A percentile compares a stretch with the other conserved stretches of the same genome.
These are phyloP conservation scores for Euphorbia pulcherrima DNA, from an alignment of 345 rosid species.

Conservation along the genomic window DNA sequence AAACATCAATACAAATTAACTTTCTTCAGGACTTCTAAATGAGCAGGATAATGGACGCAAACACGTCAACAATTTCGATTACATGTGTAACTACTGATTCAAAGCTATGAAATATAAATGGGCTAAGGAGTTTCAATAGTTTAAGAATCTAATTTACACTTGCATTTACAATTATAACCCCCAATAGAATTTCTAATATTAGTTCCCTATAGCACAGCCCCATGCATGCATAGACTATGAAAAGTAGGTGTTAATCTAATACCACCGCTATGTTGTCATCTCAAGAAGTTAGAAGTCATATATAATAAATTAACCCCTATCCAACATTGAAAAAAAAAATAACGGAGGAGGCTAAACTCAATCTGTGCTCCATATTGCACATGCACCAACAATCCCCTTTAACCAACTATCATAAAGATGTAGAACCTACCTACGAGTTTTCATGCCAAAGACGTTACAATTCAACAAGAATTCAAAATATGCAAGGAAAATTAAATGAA, in stretches of 20 bases:
- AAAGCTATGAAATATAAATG: background rate
- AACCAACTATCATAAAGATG: background rate
- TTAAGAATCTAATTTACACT: background rate
- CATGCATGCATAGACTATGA: background rate
- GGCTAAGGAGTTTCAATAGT: background rate
- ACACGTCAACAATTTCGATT: too few species aligned
- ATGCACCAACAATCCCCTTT: background rate
- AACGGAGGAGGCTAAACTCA: too few species aligned
- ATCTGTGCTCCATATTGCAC: too few species aligned
- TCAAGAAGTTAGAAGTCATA: too few species aligned
- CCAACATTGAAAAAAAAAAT: too few species aligned
- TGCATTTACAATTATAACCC: background rate
- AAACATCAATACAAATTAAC: too few species aligned
- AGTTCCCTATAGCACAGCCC: background rate
- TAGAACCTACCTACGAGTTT: too few species aligned
- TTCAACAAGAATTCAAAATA: background rate
- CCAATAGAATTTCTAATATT: background rate
- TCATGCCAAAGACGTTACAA: background rate
- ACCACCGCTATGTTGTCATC: too few species aligned
- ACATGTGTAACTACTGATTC: background rate
- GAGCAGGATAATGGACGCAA: background rate
- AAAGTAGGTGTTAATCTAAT: background rate
- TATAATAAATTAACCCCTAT: too few species aligned
- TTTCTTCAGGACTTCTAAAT: background rate
- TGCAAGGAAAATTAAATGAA: constrained; percentile 1